These are phyloP conservation scores for Handroanthus guayacan DNA, from an alignment of 257 asterid species.

Conservation along the genomic window DNA sequence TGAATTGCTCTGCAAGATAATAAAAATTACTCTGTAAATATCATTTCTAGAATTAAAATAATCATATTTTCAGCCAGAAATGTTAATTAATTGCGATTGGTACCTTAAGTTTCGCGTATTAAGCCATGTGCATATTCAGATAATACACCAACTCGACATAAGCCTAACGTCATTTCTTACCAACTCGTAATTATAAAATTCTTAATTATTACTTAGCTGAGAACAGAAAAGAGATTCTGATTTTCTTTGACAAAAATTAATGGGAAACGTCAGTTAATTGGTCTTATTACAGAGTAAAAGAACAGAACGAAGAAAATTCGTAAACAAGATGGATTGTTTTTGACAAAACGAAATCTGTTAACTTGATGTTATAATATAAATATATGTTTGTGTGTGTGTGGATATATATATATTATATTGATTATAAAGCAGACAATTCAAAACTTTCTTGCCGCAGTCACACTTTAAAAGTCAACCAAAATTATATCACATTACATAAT, in stretches of 20 bases:
- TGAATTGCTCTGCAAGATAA: no score
- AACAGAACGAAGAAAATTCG: background rate
- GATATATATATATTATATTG: no score
- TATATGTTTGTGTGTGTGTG: no score
- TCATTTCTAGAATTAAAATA: no score
- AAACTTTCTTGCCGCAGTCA: no score
- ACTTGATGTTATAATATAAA: no score
- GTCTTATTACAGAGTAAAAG: background rate
- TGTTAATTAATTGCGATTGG: background rate
- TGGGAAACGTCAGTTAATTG: background rate
- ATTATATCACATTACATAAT: no score
- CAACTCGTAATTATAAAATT: background rate
- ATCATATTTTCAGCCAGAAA: background rate
- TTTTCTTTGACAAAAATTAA: background rate
- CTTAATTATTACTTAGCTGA: background rate
- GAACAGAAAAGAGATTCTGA: background rate
- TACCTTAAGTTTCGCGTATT: slow-evolving; percentile 9
- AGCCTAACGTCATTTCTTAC: background rate
- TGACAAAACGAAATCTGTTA: background rate
- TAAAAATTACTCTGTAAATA: no score
- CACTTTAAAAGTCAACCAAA: no score
- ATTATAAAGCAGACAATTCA: no score
- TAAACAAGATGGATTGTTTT: background rate
- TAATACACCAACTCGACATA: background rate
- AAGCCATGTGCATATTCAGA: slow-evolving; percentile 7